Conservation (phyloP, 148 eudicot genomes). For the Suaeda aralocaspica region DNA sequence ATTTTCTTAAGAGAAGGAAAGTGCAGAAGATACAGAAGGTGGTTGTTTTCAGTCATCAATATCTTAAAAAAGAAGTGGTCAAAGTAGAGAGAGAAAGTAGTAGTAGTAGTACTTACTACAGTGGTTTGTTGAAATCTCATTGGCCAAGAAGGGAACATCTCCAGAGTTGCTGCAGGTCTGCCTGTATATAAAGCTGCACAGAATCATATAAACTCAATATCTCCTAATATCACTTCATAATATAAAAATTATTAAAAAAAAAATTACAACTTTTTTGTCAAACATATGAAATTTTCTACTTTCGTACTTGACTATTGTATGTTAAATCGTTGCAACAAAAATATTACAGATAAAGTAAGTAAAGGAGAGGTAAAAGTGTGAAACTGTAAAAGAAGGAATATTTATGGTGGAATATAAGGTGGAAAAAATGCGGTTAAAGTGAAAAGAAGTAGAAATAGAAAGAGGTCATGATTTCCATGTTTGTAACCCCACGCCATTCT, state of each 20-base stretch:
- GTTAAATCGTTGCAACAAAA: neutral
- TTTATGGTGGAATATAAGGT: no score
- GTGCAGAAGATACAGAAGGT: conserved; percentile 22
- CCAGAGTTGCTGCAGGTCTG: conserved; percentile 94
- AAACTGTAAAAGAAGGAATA: neutral
- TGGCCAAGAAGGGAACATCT: conserved; percentile 99
- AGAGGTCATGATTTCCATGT: conserved; percentile 47
- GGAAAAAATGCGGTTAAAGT: conserved; percentile 34
- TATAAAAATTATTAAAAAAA: neutral
- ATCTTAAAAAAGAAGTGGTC: conserved; percentile 38
- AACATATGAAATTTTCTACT: no score
- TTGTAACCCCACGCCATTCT: conserved; percentile 76
- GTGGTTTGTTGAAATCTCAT: conserved; percentile 70
- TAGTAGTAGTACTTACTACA: conserved; percentile 32
- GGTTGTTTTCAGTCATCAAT: conserved; percentile 27
- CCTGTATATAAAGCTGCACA: conserved; percentile 82
- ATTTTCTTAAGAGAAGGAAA: conserved; percentile 11
- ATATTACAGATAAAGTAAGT: conserved; percentile 38
- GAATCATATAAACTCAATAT: conserved; percentile 37
- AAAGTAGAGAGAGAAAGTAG: conserved; percentile 29
- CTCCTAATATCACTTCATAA: conserved; percentile 29
- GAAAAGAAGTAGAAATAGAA: conserved; percentile 20
- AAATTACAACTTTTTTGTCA: neutral
- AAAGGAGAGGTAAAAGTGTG: neutral
- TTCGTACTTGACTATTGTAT: no score